Evolutionary conservation across 805 yeast genomes (phyloP), one percentile per base, ranked within the genome.

Genomic region (Candida tibetensis): DNA sequence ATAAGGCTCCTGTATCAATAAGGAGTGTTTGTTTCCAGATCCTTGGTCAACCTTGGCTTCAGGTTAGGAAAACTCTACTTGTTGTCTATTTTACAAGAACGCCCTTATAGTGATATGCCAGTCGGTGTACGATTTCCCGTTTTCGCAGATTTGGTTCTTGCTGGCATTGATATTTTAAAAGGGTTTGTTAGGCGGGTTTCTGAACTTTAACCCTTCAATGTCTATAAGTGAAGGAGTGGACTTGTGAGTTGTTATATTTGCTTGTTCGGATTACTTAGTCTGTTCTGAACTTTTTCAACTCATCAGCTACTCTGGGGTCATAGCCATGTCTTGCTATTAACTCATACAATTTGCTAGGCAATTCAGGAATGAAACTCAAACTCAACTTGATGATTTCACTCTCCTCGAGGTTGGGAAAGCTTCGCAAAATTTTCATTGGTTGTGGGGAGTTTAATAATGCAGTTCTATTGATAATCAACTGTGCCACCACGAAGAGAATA

Each of bases 1-100:
- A 14, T 87, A 76, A 95, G 96, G 6, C 82, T 95, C 3, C 59
- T 90, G 3, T 91, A 91, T 52, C 98, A 91, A 58, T 55, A 87
- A 3, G 99, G 99, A 6, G 99, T 91, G 0, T 89, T 91, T 52
- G 74, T 91, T 1, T 88, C 97, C 3, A 69, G 98, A 40, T 86
- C 97, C 0, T 86, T 95, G 1, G 81, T 86, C 0, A 69, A 80
- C 2, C 67, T 82, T 40, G 71, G 71, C 3, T 49, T 85, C 17
- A 66, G 95, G 32, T 58, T 90, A 27, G 68, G 60, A 36, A 65
- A 69, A 5, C 66, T 91, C 4, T 81, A 82, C 58, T 28, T 77
- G 14, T 76, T 89, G 5, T 74, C 95, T 0, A 21, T 73, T 0
- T 66, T 91, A 28, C 99, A 91, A 60, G 21, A 91, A 90, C 57